Conservation (phyloP, 176 grass and related monocot species). For the Elymus sibiricus region DNA sequence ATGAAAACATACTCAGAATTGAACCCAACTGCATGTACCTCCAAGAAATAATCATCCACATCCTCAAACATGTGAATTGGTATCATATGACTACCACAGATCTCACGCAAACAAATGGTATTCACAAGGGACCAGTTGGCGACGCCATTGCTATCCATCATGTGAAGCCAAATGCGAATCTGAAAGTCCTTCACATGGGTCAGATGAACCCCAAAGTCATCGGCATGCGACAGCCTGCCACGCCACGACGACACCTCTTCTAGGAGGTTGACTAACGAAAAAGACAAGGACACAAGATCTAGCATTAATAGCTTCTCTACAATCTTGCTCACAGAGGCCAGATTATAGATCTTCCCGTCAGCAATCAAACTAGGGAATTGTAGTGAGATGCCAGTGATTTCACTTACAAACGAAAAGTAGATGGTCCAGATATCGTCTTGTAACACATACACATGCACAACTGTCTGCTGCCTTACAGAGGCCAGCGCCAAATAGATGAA, state of each 20-base stretch:
- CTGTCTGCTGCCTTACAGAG: background rate
- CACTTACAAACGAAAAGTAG: background rate
- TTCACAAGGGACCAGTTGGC: background rate
- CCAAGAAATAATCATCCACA: background rate
- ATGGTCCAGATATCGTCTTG: background rate
- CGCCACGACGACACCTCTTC: no score
- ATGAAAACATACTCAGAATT: background rate
- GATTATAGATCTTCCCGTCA: conserved; percentile 6
- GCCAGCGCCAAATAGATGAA: background rate
- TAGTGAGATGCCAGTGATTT: no score
- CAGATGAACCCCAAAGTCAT: no score
- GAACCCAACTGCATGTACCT: background rate
- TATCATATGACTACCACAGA: background rate
- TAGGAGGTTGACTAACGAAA: background rate
- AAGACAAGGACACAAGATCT: conserved; percentile 1
- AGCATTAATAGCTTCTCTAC: background rate
- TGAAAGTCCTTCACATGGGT: no score
- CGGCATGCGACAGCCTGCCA: no score
- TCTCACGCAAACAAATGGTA: background rate
- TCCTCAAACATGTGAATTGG: background rate
- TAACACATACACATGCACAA: background rate
- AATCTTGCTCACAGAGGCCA: background rate
- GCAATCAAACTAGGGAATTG: background rate
- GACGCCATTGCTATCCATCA: background rate
- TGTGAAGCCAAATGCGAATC: background rate